Conservation (phyloP, 192 early-diverging fungal genomes). For the Entophlyctis luteolus region DNA sequence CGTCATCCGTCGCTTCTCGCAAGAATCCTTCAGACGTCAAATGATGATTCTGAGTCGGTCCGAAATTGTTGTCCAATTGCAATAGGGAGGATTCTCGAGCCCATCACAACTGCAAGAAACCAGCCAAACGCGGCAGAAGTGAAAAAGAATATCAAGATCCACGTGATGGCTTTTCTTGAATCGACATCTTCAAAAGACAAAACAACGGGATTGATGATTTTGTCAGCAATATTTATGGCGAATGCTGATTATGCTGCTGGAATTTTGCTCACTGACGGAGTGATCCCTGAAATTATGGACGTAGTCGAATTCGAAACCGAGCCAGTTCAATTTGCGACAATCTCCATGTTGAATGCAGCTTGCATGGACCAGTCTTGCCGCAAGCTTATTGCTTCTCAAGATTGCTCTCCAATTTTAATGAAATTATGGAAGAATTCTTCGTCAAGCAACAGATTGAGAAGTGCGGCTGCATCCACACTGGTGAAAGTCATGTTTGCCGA, state of each 20-base stretch:
- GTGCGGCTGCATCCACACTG: slow-evolving; percentile 30
- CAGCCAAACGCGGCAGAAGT: slow-evolving; percentile 1
- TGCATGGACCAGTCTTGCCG: slow-evolving; percentile 61
- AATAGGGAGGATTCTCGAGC: slow-evolving; percentile 14
- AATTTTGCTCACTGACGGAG: slow-evolving; percentile 58
- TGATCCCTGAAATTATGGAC: slow-evolving; percentile 75
- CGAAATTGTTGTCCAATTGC: slow-evolving; percentile 7
- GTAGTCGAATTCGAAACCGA: slow-evolving; percentile 69
- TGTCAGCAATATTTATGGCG: slow-evolving; percentile 62
- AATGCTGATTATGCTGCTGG: not conserved
- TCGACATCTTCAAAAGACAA: slow-evolving; percentile 7
- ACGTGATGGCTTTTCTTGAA: slow-evolving; percentile 16
- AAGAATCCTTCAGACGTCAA: not conserved
- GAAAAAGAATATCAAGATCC: not conserved
- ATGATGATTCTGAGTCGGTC: not conserved
- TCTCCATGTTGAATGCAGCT: slow-evolving; percentile 52
- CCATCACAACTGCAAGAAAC: not conserved
- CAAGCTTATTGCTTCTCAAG: slow-evolving; percentile 43
- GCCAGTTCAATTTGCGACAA: slow-evolving; percentile 62
- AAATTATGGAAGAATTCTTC: slow-evolving; percentile 3
- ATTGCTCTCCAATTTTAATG: slow-evolving; percentile 18
- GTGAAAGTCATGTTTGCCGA: slow-evolving; percentile 39
- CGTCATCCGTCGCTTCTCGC: slow-evolving; percentile 8
- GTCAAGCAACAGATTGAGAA: not conserved
- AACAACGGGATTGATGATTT: slow-evolving; percentile 33